These are phyloP conservation scores for Solanum etuberosum DNA, from an alignment of 257 asterid genomes.

Conservation along the genomic window DNA sequence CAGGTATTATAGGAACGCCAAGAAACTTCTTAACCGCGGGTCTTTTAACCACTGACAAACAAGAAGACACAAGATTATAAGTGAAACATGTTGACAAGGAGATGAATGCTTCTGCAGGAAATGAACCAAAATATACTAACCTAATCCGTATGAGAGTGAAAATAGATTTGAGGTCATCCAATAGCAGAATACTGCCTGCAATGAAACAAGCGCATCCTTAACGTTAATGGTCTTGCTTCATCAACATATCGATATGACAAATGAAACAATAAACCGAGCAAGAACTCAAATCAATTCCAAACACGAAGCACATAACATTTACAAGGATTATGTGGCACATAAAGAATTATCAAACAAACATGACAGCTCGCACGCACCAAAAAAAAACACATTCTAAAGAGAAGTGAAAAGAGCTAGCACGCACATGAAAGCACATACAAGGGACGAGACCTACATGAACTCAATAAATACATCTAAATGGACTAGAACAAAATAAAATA, in stretches of 20 bases:
- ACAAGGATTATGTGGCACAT: neutral
- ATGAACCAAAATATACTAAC: slow-evolving; percentile 27
- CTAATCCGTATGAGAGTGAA: slow-evolving; percentile 64
- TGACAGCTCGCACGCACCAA: neutral
- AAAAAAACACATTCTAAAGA: neutral
- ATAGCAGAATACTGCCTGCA: slow-evolving; percentile 85
- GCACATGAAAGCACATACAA: neutral
- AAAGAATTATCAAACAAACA: neutral
- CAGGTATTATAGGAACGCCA: slow-evolving; percentile 52
- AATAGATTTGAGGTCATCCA: slow-evolving; percentile 87
- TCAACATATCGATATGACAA: neutral
- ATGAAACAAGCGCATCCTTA: neutral
- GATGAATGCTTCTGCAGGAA: neutral
- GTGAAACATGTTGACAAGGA: neutral
- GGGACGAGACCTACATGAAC: neutral
- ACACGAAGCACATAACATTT: neutral
- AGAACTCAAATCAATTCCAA: neutral
- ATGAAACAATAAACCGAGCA: neutral
- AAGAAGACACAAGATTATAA: neutral
- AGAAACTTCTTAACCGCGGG: slow-evolving; percentile 55
- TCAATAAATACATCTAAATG: neutral
- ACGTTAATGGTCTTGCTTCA: neutral
- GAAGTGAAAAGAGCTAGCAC: neutral
- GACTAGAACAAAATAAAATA: neutral
- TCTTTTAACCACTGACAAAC: slow-evolving; percentile 42